phyloP scores from a whole-genome alignment of 2,329 filamentous ascomycete genomes.

The Xylaria sp. region DNA sequence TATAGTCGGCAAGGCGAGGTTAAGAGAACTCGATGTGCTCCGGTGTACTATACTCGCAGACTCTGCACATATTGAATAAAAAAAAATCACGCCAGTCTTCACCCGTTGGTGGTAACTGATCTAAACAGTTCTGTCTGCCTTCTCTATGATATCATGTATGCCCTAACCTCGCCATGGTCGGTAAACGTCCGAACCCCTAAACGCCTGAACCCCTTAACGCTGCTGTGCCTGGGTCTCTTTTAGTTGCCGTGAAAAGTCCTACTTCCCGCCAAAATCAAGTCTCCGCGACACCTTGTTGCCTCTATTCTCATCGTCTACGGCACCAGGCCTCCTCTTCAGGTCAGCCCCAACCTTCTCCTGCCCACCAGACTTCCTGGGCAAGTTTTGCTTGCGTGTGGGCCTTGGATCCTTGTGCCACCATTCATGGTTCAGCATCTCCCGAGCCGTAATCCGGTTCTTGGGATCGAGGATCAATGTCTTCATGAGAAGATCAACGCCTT shows the following conservation, averaged over 20 bases:
- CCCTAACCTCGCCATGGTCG: not conserved
- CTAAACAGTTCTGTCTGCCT: no score
- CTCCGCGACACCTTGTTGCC: slow-evolving; percentile 79
- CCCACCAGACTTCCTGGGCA: slow-evolving; percentile 77
- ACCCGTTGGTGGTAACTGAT: not conserved
- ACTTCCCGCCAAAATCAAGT: slow-evolving; percentile 70
- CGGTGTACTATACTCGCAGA: slow-evolving; percentile 31
- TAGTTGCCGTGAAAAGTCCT: slow-evolving; percentile 19
- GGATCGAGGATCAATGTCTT: slow-evolving; percentile 85
- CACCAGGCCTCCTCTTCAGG: slow-evolving; percentile 74
- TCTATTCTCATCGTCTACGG: slow-evolving; percentile 69
- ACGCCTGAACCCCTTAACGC: slow-evolving; percentile 23
- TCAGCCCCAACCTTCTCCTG: slow-evolving; percentile 79
- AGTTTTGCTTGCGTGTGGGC: slow-evolving; percentile 78
- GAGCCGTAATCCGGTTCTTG: slow-evolving; percentile 77
- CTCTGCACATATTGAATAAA: slow-evolving; percentile 5
- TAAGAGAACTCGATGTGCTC: slow-evolving; percentile 15
- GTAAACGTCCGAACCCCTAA: slow-evolving; percentile 5
- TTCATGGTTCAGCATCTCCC: slow-evolving; percentile 75
- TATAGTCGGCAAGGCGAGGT: slow-evolving; percentile 9
- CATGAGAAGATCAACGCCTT: slow-evolving; percentile 87
- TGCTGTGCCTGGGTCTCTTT: slow-evolving; percentile 11
- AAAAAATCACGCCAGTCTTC: slow-evolving; percentile 6
- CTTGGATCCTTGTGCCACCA: slow-evolving; percentile 87
- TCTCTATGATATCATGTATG: slow-evolving; percentile 1